A percentile compares a stretch with the other conserved stretches of the same genome.
Conservation (phyloP, 495 filamentous ascomycete species). For the Immersiella caudata region DNA sequence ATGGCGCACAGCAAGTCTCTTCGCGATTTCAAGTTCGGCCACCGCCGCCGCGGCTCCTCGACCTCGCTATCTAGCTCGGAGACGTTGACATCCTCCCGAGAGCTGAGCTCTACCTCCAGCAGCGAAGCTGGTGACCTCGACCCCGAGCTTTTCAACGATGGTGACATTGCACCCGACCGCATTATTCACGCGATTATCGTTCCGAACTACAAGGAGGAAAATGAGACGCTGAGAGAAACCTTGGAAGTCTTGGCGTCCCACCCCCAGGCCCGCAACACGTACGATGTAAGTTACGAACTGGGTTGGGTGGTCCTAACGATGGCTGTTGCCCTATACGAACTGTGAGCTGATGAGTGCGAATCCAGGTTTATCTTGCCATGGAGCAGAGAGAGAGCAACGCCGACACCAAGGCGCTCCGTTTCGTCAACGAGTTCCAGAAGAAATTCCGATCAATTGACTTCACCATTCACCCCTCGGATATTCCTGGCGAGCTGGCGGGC, state of each 20-base stretch:
- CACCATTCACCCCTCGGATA: constrained; percentile 63
- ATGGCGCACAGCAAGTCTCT: constrained; percentile 43
- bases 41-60: constrained; percentile 52
- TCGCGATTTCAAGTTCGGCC: constrained; percentile 46
- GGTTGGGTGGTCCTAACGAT: neutral
- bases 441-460: constrained; percentile 62
- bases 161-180: constrained; percentile 42
- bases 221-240: constrained; percentile 65
- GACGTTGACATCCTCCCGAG: constrained; percentile 51
- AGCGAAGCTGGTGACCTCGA: constrained; percentile 53
- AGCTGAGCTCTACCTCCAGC: constrained; percentile 47
- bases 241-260: constrained; percentile 67
- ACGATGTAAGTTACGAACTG: constrained; percentile 61
- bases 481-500: constrained; percentile 64
- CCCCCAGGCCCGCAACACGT: constrained; percentile 60
- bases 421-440: constrained; percentile 58
- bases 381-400: constrained; percentile 61
- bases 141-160: constrained; percentile 43
- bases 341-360: constrained; percentile 23
- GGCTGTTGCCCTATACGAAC: neutral
- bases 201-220: constrained; percentile 71
- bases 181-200: constrained; percentile 67
- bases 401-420: constrained; percentile 55
- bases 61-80: constrained; percentile 55
- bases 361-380: constrained; percentile 71